phyloP scores from a whole-genome alignment of 1,284 basidiomycete genomes.

The Neotropicomus parvogracilis region DNA sequence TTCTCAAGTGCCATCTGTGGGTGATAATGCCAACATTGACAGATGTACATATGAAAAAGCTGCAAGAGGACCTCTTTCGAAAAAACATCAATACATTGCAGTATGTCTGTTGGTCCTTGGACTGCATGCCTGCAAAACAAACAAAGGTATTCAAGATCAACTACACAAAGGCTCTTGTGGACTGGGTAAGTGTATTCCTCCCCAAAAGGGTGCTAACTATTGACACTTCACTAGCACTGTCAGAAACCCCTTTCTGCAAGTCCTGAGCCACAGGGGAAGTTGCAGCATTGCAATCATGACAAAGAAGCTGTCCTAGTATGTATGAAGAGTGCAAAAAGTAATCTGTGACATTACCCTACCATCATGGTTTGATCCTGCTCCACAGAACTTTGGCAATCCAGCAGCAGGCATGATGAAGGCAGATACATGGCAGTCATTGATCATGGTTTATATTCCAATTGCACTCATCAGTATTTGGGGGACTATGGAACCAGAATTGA shows the following conservation, averaged over 20 bases:
- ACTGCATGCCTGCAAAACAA: background rate
- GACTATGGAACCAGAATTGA: background rate
- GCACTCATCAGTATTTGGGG: constrained; percentile 25
- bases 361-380: constrained; percentile 31
- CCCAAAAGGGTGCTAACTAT: too few relatives aligned
- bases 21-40: background rate
- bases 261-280: background rate
- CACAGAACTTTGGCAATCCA: constrained; percentile 30
- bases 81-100: constrained; percentile 3
- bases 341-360: constrained; percentile 28
- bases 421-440: constrained; percentile 32
- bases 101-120: constrained; percentile 9
- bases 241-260: constrained; percentile 2
- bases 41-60: background rate
- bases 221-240: background rate
- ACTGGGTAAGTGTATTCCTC: constrained; percentile 8
- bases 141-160: background rate
- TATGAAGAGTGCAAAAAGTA: constrained; percentile 10
- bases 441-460: constrained; percentile 33
- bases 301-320: too few relatives aligned
- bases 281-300: too few relatives aligned
- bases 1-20: background rate
- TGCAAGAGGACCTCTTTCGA: background rate
- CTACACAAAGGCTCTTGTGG: constrained; percentile 5
- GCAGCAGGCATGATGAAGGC: constrained; percentile 33